These are phyloP conservation scores for Hypoxylon sp. DNA, from an alignment of 2,329 filamentous ascomycete species.

Conservation along the genomic window DNA sequence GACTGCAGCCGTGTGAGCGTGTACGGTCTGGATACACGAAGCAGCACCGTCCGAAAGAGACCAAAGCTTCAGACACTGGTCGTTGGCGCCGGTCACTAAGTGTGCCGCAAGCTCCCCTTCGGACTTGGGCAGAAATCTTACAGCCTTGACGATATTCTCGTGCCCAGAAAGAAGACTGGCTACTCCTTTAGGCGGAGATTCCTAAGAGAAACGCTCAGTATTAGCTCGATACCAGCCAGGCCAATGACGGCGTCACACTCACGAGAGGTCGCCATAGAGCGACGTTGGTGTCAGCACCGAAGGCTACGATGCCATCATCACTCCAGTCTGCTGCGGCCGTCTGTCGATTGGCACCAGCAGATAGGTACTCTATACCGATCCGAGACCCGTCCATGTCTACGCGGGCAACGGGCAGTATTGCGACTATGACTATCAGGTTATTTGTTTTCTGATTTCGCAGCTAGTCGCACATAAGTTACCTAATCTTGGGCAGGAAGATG, in stretches of 20 bases:
- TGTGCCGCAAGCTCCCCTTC: constrained; percentile 58
- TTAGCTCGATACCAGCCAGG: constrained; percentile 8
- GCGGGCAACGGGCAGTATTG: too few species aligned
- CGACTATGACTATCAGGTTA: not conserved
- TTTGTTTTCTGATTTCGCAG: not conserved
- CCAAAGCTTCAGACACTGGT: constrained; percentile 82
- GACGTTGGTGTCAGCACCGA: constrained; percentile 87
- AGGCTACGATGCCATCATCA: constrained; percentile 76
- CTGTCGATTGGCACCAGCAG: constrained; percentile 88
- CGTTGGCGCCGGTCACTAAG: constrained; percentile 82
- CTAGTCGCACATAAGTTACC: not conserved
- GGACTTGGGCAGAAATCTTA: constrained; percentile 73
- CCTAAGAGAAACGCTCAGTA: constrained; percentile 35
- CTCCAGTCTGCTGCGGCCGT: constrained; percentile 92
- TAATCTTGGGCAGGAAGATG: constrained; percentile 21
- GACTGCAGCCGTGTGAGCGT: constrained; percentile 76
- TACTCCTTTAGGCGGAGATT: constrained; percentile 62
- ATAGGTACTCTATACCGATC: constrained; percentile 63
- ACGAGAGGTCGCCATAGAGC: constrained; percentile 86
- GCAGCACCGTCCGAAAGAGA: constrained; percentile 46
- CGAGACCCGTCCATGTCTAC: constrained; percentile 36
- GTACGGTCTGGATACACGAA: constrained; percentile 61
- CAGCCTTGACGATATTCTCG: constrained; percentile 79
- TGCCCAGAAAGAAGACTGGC: constrained; percentile 76
- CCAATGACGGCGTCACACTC: constrained; percentile 45